Base-by-base conservation (phyloP, 139 green algal species). In the Deuterostichococcus epilithicus region DNA sequence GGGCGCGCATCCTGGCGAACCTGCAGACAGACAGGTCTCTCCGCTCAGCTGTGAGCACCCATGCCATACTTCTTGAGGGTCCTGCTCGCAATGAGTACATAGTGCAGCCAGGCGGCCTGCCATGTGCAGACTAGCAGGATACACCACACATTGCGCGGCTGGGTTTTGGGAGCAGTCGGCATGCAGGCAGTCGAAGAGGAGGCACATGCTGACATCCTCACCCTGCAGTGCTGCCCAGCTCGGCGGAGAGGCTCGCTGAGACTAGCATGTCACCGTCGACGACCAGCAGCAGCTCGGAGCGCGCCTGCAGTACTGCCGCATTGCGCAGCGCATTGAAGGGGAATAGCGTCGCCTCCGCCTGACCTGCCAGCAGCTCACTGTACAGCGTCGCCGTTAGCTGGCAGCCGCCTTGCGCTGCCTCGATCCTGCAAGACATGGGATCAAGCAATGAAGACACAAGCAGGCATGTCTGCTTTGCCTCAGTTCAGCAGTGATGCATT, bases 261-360 rank as follows among this genome's bases (percentile, higher is more conserved):
- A 77, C 72, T 38, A 87, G 0, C 20, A 85, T 81, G 73, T 87
- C 83, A 34, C 47, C 79, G 76, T 87, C 83, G 30, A 87, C 22
- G 5, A 83, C 26, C 66, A 85, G 34, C 8, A 87, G 28, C n/a
- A 81, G 37, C 20, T 78, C 72, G 20, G 77, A 83, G 25, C 23
- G 42, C 10, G 79, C 72, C 3, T 71, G 74, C 34, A 72, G 34
- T 30, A 86, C 72, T 23, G 81, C 81, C 35, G 80, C 77, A 39
- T 86, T 86, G 68, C 81, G 81, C 37, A 81, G 73, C 36, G 77
- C 67, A 58, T 83, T 86, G 81, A 75, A 83, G 52, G 81, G 52
- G 52, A 63, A 63, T 20, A 63, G 52, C 10, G 10, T 3, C 52
- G 52, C 52, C 20, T 13, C 52, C 8, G 8, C 20, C 13, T 23